Evolutionary conservation across 2,329 filamentous ascomycete species (phyloP), one percentile per base, ranked within the genome.

Genomic region (Alternaria ethzedia): DNA sequence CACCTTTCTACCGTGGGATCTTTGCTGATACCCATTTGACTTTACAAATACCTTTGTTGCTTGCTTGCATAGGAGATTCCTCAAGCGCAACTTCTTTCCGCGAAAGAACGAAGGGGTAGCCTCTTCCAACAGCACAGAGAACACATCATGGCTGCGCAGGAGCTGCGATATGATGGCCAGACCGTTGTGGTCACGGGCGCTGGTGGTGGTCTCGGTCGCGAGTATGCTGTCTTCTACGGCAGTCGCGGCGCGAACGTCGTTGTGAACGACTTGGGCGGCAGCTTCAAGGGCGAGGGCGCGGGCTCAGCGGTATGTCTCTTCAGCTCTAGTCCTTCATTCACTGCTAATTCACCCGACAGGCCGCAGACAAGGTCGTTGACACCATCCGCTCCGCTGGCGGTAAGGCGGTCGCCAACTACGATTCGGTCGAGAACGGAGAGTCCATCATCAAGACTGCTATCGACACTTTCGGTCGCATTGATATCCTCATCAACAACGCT

Each of bases 401-500:
- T 81, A 96, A 97, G 82, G 96, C 96, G 64, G 94, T 97, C 54
- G 94, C 95, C 82, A 98, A 97, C 88, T 98, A 98, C 86, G 92
- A 99, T 85, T 90, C 88, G 80, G 95, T 97, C 83, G 93, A 96
- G 84, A 87, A 95, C 75, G 96, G 96, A 75, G 95, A 98, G 65
- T 91, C 88, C 82, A 98, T 99, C 81, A 96, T 99, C 83, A 90
- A 95, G 70, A 94, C 92, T 23, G 92, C 92, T 74, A 91, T 96
- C 79, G 85, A 92, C 81, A 85, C 85, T 59, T 96, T 90, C 78
- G 92, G 95, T 72, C 92, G 95, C 75, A 88, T 99, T 82, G 95
- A 99, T 81, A 85, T 99, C 69, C 90, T 99, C 75, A 91, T 99
- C 83, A 99, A 99, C 87, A 99, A 98, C 79, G 96, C 96, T 65